Evolutionary conservation across 306 rosid genomes (phyloP).

Genomic region (Lupinus albus): DNA sequence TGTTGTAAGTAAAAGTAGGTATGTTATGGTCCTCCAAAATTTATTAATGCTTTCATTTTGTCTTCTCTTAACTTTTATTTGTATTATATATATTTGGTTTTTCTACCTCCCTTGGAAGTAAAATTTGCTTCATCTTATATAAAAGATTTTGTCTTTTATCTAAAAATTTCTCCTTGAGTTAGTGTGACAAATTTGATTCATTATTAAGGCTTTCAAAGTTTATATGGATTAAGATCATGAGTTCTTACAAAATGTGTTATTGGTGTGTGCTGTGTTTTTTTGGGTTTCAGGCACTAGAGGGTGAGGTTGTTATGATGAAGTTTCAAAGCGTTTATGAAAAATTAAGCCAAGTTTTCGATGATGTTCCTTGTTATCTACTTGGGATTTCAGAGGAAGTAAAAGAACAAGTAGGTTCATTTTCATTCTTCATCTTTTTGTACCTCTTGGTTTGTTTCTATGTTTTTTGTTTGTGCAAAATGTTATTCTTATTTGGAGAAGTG

Average conservation of each 20-base stretch:
- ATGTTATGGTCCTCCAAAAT: no score
- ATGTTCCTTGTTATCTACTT: slow-evolving; percentile 60
- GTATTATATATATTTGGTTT: background rate
- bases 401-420: slow-evolving; percentile 61
- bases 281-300: slow-evolving; percentile 62
- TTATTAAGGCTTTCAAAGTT: background rate
- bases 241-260: background rate
- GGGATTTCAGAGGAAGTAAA: slow-evolving; percentile 72
- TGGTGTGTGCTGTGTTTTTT: background rate
- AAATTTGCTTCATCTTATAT: no score
- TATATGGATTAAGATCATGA: background rate
- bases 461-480: background rate
- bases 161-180: background rate
- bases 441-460: background rate
- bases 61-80: no score
- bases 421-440: background rate
- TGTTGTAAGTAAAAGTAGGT: no score
- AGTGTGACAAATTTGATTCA: background rate
- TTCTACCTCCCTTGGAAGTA: no score
- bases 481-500: background rate
- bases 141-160: no score
- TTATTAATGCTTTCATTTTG: no score
- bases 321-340: slow-evolving; percentile 66
- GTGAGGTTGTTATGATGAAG: slow-evolving; percentile 65
- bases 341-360: slow-evolving; percentile 57